A percentile compares a stretch with the other conserved stretches of the same genome.
phyloP scores from a whole-genome alignment of 2,329 filamentous ascomycete species.

The Penicillium sclerotiorum region DNA sequence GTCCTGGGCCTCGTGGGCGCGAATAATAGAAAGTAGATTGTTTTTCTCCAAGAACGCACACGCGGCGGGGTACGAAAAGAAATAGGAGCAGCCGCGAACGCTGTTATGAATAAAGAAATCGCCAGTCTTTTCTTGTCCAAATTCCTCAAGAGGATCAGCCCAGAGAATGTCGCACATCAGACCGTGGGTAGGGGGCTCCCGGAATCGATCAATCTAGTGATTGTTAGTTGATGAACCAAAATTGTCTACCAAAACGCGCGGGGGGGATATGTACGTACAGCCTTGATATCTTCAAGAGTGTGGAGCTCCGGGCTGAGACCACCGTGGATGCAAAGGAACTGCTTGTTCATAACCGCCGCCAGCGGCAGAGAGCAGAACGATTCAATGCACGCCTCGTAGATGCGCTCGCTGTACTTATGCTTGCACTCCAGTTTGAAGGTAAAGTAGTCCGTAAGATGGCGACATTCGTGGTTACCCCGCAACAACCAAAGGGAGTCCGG shows the following conservation, averaged over 20 bases:
- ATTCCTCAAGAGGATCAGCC: conserved; percentile 97
- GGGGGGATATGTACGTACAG: conserved; percentile 61
- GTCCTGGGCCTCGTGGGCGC: conserved; percentile 97
- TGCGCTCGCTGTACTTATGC: conserved; percentile 95
- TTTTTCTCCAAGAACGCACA: conserved; percentile 99
- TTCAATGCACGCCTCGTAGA: conserved; percentile 98
- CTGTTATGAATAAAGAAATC: conserved; percentile 99
- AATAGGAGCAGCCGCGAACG: conserved; percentile 97
- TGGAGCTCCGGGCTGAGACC: conserved; percentile 94
- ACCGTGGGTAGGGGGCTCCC: conserved; percentile 94
- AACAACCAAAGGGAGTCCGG: conserved; percentile 96
- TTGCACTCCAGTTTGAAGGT: conserved; percentile 99
- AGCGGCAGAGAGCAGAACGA: conserved; percentile 93
- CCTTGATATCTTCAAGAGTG: conserved; percentile 90
- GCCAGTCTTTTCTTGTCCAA: conserved; percentile 96
- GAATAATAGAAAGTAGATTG: conserved; percentile 94
- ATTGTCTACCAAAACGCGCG: not conserved
- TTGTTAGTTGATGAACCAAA: not conserved
- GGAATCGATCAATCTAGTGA: conserved; percentile 89
- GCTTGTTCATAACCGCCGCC: conserved; percentile 99
- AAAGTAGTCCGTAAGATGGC: conserved; percentile 99
- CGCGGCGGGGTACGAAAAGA: conserved; percentile 97
- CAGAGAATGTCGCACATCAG: conserved; percentile 99
- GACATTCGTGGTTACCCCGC: conserved; percentile 96
- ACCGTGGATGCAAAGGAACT: conserved; percentile 97